Percentiles rank a stretch among this genome's conserved stretches.
Evolutionary conservation across 345 rosid species (phyloP).

Genomic region (Citrus maxima): DNA sequence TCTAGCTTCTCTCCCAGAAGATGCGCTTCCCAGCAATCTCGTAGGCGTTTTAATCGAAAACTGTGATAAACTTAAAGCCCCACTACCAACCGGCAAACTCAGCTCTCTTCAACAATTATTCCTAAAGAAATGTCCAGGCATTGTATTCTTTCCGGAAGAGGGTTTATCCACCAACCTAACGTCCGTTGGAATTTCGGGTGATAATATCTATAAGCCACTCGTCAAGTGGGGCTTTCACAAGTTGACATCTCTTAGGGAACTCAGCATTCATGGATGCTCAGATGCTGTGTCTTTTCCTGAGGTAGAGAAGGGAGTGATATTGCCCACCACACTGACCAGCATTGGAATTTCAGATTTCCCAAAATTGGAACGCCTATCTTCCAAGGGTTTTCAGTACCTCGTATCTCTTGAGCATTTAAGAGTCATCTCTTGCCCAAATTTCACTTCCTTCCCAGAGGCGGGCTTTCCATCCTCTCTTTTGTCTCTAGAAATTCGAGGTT

Average conservation of each 20-base stretch:
- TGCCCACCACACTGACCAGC: not conserved
- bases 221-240: conserved; percentile 11
- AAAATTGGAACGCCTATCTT: not conserved
- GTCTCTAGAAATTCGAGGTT: too few species aligned
- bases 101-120: not conserved
- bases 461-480: too few species aligned
- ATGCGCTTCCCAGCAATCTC: too few species aligned
- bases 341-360: not conserved
- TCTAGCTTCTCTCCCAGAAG: too few species aligned
- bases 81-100: not conserved
- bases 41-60: too few species aligned
- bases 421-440: not conserved
- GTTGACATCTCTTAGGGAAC: not conserved
- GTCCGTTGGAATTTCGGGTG: not conserved
- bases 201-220: not conserved
- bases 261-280: not conserved
- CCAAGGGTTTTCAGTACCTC: not conserved
- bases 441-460: too few species aligned
- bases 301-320: not conserved
- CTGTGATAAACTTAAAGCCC: too few species aligned
- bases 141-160: not conserved
- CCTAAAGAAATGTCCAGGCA: not conserved
- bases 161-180: not conserved
- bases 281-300: not conserved
- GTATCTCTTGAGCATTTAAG: not conserved